Evolutionary conservation across 257 asterid genomes (phyloP).

Genomic region (Penstemon barbatus): DNA sequence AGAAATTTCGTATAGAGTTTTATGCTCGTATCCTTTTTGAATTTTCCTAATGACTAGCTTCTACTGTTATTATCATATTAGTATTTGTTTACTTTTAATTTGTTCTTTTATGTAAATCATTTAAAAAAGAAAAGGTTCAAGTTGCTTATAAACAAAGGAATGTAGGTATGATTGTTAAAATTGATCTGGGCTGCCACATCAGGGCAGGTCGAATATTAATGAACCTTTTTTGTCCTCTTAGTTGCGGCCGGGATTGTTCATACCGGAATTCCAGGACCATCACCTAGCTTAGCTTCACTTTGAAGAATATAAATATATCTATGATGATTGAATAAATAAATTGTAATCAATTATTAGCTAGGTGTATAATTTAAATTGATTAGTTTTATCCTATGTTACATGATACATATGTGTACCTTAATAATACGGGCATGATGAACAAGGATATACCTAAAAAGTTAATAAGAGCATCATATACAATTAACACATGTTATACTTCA

Average conservation of each 20-base stretch:
- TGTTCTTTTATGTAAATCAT: conserved; percentile 16
- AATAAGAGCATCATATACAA: too few relatives aligned
- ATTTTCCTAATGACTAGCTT: not conserved
- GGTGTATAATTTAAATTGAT: not conserved
- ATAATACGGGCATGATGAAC: too few relatives aligned
- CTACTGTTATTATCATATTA: not conserved
- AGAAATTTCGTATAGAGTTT: too few relatives aligned
- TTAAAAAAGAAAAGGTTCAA: conserved; percentile 1
- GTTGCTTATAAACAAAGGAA: conserved; percentile 52
- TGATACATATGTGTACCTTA: too few relatives aligned
- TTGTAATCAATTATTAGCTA: not conserved
- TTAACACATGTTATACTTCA: too few relatives aligned
- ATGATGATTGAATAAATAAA: not conserved
- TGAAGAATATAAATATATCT: conserved; percentile 32
- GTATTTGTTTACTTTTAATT: conserved; percentile 22
- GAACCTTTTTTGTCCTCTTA: conserved; percentile 23
- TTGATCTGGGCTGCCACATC: conserved; percentile 43
- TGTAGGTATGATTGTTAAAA: conserved; percentile 37
- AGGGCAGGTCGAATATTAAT: conserved; percentile 41
- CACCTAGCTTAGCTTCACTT: conserved; percentile 32
- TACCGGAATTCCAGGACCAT: conserved; percentile 48
- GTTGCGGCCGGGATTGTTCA: conserved; percentile 40
- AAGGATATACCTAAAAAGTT: too few relatives aligned
- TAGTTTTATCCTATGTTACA: too few relatives aligned
- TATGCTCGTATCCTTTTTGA: too few relatives aligned